A percentile compares a stretch with the other conserved stretches of the same genome.
phyloP scores from a whole-genome alignment of 768 basidiomycete genomes.

The Postia placenta region DNA sequence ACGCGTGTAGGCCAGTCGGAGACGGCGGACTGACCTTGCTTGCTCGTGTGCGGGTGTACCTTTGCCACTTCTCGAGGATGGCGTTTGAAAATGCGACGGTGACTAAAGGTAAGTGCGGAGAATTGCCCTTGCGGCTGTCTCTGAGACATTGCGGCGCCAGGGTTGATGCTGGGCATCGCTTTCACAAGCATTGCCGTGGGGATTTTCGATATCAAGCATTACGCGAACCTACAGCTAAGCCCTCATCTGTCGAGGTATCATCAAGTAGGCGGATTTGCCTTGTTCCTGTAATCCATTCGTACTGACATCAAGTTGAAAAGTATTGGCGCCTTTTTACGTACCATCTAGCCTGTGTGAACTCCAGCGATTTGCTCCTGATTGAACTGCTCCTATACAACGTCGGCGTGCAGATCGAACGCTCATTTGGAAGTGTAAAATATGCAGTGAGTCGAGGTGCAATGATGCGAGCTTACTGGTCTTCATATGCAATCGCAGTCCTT shows the following conservation, averaged over 20 bases:
- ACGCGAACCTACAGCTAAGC: conserved; percentile 81
- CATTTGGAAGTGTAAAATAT: conserved; percentile 84
- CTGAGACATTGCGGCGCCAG: conserved; percentile 30
- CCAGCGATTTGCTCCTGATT: conserved; percentile 77
- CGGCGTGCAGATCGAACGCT: conserved; percentile 69
- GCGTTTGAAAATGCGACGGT: conserved; percentile 83
- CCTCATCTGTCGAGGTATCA: conserved; percentile 89
- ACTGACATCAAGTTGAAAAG: conserved; percentile 31
- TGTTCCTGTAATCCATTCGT: conserved; percentile 18
- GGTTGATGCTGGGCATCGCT: conserved; percentile 69
- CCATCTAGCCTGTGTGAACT: conserved; percentile 75
- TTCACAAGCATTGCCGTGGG: conserved; percentile 69
- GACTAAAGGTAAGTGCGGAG: conserved; percentile 53
- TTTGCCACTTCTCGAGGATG: conserved; percentile 46
- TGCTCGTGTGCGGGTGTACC: too few species aligned
- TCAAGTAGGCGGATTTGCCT: conserved; percentile 49
- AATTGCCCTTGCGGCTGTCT: neutral
- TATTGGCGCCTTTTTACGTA: conserved; percentile 80
- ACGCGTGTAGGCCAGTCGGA: too few species aligned
- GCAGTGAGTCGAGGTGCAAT: conserved; percentile 53
- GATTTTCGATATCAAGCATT: conserved; percentile 83
- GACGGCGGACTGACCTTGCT: too few species aligned
- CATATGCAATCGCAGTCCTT: conserved; percentile 11
- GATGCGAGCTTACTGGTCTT: neutral
- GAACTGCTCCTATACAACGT: conserved; percentile 70